phyloP scores from a whole-genome alignment of 106 monocot species.

The Dendrobium nobile region DNA sequence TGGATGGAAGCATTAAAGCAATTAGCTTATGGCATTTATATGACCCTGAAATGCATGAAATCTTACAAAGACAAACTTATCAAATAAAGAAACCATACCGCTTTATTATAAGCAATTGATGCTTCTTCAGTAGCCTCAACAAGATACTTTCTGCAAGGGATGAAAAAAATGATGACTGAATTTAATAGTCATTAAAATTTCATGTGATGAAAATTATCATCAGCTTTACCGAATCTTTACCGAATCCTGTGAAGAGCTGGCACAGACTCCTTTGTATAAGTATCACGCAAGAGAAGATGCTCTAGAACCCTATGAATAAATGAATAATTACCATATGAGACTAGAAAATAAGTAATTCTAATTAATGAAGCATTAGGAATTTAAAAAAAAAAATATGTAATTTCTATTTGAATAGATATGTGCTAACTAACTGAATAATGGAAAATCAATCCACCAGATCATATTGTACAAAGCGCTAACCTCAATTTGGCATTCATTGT shows the following conservation, averaged over 20 bases:
- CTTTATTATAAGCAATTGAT: slow-evolving; percentile 87
- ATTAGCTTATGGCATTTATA: neutral
- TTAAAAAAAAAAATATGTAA: neutral
- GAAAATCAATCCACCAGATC: neutral
- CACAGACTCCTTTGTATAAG: slow-evolving; percentile 94
- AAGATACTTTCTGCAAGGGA: slow-evolving; percentile 74
- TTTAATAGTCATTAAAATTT: neutral
- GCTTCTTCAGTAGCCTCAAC: slow-evolving; percentile 94
- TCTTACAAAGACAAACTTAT: neutral
- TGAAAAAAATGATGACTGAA: neutral
- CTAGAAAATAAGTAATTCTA: neutral
- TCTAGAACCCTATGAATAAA: slow-evolving; percentile 62
- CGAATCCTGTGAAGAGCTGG: slow-evolving; percentile 85
- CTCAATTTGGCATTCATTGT: slow-evolving; percentile 98
- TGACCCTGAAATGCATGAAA: neutral
- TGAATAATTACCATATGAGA: neutral
- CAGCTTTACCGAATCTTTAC: slow-evolving; percentile 19
- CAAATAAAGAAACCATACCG: slow-evolving; percentile 42
- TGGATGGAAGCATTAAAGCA: neutral
- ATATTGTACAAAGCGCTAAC: slow-evolving; percentile 27
- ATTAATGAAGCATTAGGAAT: neutral
- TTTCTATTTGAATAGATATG: neutral
- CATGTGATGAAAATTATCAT: neutral
- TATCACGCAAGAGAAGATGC: slow-evolving; percentile 84
- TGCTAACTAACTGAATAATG: neutral